Evolutionary conservation across 164 flowering plant species (phyloP), one percentile per base, ranked within the genome.

Genomic region (Berberis vulgaris): DNA sequence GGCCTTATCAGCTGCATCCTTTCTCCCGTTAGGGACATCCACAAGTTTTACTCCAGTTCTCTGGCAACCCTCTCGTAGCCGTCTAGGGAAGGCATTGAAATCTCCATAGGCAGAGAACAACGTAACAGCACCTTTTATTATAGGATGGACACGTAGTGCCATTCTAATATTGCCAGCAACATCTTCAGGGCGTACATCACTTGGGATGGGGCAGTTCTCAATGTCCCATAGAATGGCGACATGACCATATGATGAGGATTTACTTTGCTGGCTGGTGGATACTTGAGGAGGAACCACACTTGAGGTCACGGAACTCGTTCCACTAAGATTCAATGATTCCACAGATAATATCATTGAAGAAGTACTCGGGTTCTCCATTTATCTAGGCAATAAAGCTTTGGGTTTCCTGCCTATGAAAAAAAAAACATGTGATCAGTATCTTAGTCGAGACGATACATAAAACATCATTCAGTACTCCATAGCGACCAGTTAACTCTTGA

Each of bases 1-100:
- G 55, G 98, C 98, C 73, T 94, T 94, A 68, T 94, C 98, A 45
- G 97, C 97, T 43, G 98, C 97, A 77, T 94, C 98, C 72, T 94
- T 94, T 64, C 98, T 80, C 6, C 97, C 97, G 73, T 94, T 91
- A 3, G 98, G 98, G 11, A 94, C 98, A 76, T 93, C 98, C 52
- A 91, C 60, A 63, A 94, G 97, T 63, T 87, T 94, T 44, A 94
- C 95, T 57, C 97, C 98, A 49, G 97, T 94, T 69, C 98, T 84
- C 68, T 94, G 98, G 74, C 96, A 90, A 8, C 97, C 97, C 70
- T 94, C 98, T 65, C 98, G 82, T 41, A 94, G 78, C 13, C 97
- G 76, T 67, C 95, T 80, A 1, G 98, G 96, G 61, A 90, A 94
- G 49, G 88, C 81, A 73, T 90, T 94, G 69, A 94, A 94, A 79